These are phyloP conservation scores for Limnanthes douglasii DNA, from an alignment of 345 rosid species.

Conservation along the genomic window DNA sequence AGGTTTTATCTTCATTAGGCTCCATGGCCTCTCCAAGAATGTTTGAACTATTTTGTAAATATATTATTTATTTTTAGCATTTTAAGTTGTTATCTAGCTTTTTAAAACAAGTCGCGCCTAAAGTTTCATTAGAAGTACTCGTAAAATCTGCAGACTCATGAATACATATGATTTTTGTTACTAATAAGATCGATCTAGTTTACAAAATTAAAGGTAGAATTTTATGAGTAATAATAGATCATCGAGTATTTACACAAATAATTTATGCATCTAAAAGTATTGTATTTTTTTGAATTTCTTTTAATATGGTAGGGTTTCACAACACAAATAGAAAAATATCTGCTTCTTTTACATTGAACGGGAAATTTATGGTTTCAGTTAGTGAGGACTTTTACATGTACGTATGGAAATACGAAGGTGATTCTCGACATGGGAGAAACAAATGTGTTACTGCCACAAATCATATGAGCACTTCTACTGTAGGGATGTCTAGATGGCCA, in stretches of 20 bases:
- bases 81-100: slow-evolving; percentile 11
- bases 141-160: slow-evolving; percentile 94
- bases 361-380: slow-evolving; percentile 73
- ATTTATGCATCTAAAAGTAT: too few species aligned
- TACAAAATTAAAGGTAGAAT: slow-evolving; percentile 86
- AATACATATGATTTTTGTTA: slow-evolving; percentile 62
- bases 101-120: slow-evolving; percentile 56
- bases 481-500: slow-evolving; percentile 72
- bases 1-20: too few species aligned
- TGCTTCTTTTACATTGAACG: slow-evolving; percentile 58
- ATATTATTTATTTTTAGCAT: slow-evolving; percentile 6
- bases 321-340: slow-evolving; percentile 84
- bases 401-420: slow-evolving; percentile 79
- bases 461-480: slow-evolving; percentile 82
- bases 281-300: too few species aligned
- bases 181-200: slow-evolving; percentile 66
- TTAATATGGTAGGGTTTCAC: slow-evolving; percentile 53
- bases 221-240: too few species aligned
- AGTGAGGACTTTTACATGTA: slow-evolving; percentile 90
- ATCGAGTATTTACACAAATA: too few species aligned
- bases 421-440: slow-evolving; percentile 64
- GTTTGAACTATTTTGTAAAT: too few species aligned
- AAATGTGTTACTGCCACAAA: slow-evolving; percentile 45
- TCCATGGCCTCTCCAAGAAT: too few species aligned
- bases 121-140: slow-evolving; percentile 89